These are phyloP conservation scores for Gypsophila paniculata DNA, from an alignment of 179 eudicot genomes.

Conservation along the genomic window DNA sequence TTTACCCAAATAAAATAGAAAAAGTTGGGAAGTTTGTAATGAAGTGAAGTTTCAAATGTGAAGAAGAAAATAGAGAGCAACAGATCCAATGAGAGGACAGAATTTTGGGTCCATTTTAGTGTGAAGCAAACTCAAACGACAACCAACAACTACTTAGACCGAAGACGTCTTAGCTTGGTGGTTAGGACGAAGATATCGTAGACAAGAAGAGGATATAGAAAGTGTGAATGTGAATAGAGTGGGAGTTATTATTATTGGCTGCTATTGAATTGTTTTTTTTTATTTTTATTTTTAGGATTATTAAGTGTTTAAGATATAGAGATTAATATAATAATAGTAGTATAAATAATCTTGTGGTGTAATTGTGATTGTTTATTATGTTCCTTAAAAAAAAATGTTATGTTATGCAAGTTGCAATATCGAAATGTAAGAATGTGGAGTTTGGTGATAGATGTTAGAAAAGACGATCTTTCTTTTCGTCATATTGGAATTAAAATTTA, in stretches of 20 bases:
- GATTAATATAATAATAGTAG: too few species aligned
- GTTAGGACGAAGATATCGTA: too few species aligned
- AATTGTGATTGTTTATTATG: not conserved
- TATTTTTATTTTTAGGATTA: too few species aligned
- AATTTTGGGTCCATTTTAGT: slow-evolving; percentile 23
- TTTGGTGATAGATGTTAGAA: not conserved
- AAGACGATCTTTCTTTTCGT: too few species aligned
- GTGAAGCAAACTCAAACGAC: slow-evolving; percentile 26
- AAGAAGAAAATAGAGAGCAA: slow-evolving; percentile 25
- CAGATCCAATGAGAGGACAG: slow-evolving; percentile 33
- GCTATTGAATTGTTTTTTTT: not conserved
- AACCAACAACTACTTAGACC: not conserved
- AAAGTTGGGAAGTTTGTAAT: slow-evolving; percentile 2
- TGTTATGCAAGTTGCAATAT: not conserved
- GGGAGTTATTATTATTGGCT: slow-evolving; percentile 15
- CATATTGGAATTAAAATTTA: too few species aligned
- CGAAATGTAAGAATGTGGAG: too few species aligned
- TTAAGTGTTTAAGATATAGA: too few species aligned
- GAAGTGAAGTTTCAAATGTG: slow-evolving; percentile 26
- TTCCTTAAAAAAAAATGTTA: not conserved
- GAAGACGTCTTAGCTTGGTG: too few species aligned
- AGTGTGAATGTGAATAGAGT: not conserved
- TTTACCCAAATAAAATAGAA: slow-evolving; percentile 20
- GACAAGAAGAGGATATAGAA: not conserved
- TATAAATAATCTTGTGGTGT: not conserved